phyloP scores from a whole-genome alignment of 148 eudicot genomes.

The Tetragonia tetragonoides region DNA sequence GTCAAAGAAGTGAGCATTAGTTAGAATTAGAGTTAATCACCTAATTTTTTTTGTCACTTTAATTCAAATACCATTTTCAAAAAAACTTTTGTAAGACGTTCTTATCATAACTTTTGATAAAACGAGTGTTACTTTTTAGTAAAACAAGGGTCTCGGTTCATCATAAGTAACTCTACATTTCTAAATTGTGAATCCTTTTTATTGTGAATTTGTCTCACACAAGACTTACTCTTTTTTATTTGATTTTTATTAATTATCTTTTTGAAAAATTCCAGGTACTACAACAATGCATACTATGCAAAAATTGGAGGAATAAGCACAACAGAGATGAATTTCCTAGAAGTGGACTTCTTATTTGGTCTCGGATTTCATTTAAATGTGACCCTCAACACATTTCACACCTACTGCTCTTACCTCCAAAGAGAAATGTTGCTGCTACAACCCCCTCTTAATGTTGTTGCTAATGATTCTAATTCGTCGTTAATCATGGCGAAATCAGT shows the following conservation, averaged over 20 bases:
- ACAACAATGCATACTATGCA: conserved; percentile 84
- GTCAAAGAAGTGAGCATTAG: background rate
- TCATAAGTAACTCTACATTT: background rate
- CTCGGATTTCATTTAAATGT: conserved; percentile 70
- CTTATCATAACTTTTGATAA: no score
- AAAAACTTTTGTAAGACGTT: no score
- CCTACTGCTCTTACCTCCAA: conserved; percentile 54
- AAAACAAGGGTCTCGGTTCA: no score
- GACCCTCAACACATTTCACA: conserved; percentile 65
- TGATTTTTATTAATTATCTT: background rate
- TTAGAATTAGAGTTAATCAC: background rate
- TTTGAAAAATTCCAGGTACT: conserved; percentile 41
- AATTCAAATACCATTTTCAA: no score
- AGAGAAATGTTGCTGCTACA: conserved; percentile 52
- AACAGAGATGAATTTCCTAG: conserved; percentile 70
- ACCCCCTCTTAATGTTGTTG: conserved; percentile 29
- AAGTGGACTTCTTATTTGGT: conserved; percentile 77
- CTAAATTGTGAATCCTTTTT: background rate
- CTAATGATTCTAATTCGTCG: conserved; percentile 23
- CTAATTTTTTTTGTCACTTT: background rate
- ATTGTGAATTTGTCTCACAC: background rate
- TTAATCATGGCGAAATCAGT: conserved; percentile 29
- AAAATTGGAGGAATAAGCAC: conserved; percentile 84
- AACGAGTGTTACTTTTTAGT: no score
- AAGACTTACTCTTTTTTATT: no score